phyloP scores from a whole-genome alignment of 306 rosid species.

The Aeschynomene evenia region DNA sequence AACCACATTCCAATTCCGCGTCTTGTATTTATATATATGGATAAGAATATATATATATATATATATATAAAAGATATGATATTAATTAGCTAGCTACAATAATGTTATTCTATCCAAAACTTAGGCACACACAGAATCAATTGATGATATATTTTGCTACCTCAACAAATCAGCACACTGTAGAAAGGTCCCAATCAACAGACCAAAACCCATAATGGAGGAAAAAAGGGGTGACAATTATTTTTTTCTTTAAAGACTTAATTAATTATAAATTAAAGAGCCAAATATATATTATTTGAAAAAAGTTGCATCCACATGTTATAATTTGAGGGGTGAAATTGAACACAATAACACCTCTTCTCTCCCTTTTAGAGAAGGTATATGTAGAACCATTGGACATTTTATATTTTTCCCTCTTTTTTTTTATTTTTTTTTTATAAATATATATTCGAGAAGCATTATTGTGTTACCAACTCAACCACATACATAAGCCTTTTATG shows the following conservation, averaged over 20 bases:
- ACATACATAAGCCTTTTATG: too few species aligned
- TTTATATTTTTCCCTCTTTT: too few species aligned
- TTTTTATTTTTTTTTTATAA: background rate
- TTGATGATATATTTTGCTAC: background rate
- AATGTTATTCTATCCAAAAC: constrained; percentile 10
- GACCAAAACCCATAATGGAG: background rate
- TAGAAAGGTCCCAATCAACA: constrained; percentile 19
- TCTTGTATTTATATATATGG: constrained; percentile 22
- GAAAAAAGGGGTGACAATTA: background rate
- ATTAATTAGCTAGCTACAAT: background rate
- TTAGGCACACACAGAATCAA: constrained; percentile 6
- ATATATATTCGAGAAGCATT: constrained; percentile 2
- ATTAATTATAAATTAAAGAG: background rate
- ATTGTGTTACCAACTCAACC: constrained; percentile 16
- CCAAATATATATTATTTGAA: background rate
- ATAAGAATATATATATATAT: constrained; percentile 6
- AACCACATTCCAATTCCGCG: constrained; percentile 1
- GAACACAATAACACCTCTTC: constrained; percentile 22
- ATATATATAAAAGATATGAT: too few species aligned
- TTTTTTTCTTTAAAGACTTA: background rate
- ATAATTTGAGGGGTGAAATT: background rate
- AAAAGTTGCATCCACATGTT: background rate
- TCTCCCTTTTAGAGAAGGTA: constrained; percentile 4
- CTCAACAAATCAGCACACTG: background rate
- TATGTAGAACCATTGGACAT: background rate